phyloP scores from a whole-genome alignment of 768 basidiomycete genomes.

The Leccinum subtestaceum region DNA sequence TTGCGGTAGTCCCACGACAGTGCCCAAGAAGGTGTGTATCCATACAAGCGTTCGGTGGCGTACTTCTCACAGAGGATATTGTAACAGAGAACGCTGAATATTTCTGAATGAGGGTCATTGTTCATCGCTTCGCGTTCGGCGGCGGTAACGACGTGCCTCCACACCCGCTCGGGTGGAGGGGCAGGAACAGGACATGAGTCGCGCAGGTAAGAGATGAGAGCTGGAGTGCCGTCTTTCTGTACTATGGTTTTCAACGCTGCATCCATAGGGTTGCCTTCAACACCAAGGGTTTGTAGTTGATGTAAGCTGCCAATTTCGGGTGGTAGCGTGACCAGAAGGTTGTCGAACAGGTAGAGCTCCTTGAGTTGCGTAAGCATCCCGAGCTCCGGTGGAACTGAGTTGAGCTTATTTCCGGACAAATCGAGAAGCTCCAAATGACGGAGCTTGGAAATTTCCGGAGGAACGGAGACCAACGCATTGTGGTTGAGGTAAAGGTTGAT shows the following conservation, averaged over 20 bases:
- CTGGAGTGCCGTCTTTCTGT: conserved; percentile 92
- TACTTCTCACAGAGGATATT: conserved; percentile 93
- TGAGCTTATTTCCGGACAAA: conserved; percentile 83
- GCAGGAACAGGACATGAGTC: conserved; percentile 85
- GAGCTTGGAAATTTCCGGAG: conserved; percentile 79
- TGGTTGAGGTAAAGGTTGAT: conserved; percentile 96
- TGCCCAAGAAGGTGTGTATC: conserved; percentile 97
- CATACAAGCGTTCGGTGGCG: conserved; percentile 87
- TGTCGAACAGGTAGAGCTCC: conserved; percentile 95
- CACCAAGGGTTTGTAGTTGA: conserved; percentile 87
- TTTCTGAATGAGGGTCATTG: conserved; percentile 68
- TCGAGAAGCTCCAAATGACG: conserved; percentile 88
- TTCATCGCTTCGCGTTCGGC: conserved; percentile 57
- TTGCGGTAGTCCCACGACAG: conserved; percentile 94
- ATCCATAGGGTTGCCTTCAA: conserved; percentile 97
- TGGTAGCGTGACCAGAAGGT: conserved; percentile 83
- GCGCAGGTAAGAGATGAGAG: conserved; percentile 86
- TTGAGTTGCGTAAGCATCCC: conserved; percentile 88
- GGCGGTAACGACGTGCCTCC: conserved; percentile 62
- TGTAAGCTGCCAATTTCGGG: conserved; percentile 86
- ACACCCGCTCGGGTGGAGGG: conserved; percentile 76
- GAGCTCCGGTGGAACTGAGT: conserved; percentile 76
- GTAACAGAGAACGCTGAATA: conserved; percentile 80
- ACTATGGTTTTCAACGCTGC: conserved; percentile 70
- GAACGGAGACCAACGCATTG: conserved; percentile 76